Evolutionary conservation across 495 filamentous ascomycete species (phyloP).

Genomic region (Xylaria bambusicola): DNA sequence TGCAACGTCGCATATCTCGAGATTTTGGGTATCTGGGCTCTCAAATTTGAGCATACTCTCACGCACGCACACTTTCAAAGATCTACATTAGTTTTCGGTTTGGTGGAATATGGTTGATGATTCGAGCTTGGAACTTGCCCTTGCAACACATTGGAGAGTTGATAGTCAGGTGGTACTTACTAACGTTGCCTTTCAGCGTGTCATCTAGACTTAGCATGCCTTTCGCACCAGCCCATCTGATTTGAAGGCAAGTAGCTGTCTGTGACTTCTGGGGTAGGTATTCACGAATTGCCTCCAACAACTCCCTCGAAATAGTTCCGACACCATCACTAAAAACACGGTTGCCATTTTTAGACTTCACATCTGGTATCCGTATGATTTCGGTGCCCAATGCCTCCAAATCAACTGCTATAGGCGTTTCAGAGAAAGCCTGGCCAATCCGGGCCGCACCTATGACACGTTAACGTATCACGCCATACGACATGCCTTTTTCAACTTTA

Average conservation of each 20-base stretch:
- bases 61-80: conserved; percentile 53
- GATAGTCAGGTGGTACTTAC: conserved; percentile 1
- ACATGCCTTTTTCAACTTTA: background rate
- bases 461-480: background rate
- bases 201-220: conserved; percentile 71
- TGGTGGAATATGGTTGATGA: background rate
- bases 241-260: conserved; percentile 67
- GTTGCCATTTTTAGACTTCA: conserved; percentile 32
- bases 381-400: conserved; percentile 36
- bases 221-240: conserved; percentile 70
- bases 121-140: background rate
- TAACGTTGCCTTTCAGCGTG: conserved; percentile 50
- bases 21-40: conserved; percentile 49
- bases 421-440: conserved; percentile 82
- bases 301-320: conserved; percentile 64
- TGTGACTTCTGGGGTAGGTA: conserved; percentile 43
- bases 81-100: background rate
- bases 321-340: conserved; percentile 79
- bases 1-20: conserved; percentile 76
- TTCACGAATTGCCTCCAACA: conserved; percentile 57
- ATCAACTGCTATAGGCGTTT: conserved; percentile 62
- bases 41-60: conserved; percentile 79
- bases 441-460: conserved; percentile 60
- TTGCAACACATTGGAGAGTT: background rate
- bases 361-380: conserved; percentile 44